Evolutionary conservation across 805 yeast species (phyloP).

Genomic region (Candida easanensis): DNA sequence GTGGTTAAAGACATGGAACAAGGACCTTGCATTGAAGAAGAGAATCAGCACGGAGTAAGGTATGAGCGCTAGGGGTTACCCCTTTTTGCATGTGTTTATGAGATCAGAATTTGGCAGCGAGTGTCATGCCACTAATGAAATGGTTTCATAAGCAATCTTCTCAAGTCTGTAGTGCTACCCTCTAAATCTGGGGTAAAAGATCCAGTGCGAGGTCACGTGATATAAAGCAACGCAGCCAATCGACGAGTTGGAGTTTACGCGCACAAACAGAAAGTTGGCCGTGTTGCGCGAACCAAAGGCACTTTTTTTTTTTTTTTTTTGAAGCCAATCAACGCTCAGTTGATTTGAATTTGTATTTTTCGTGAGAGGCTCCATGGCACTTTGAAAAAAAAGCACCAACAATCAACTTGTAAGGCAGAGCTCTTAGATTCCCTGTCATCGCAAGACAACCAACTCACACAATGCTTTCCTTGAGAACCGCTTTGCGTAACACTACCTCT

Average conservation of each 20-base stretch:
- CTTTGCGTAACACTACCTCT: conserved; percentile 27
- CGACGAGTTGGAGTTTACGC: background rate
- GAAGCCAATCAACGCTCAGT: conserved; percentile 27
- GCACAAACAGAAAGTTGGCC: too few relatives aligned
- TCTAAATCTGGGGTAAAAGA: too few relatives aligned
- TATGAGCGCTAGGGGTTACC: background rate
- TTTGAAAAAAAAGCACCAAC: conserved; percentile 13
- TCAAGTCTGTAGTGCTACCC: too few relatives aligned
- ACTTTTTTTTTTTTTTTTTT: conserved; percentile 15
- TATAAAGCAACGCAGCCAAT: background rate
- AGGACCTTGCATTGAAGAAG: conserved; percentile 52
- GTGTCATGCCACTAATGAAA: background rate
- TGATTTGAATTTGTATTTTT: conserved; percentile 22
- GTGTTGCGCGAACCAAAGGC: conserved; percentile 3
- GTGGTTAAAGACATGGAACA: conserved; percentile 72
- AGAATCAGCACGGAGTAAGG: conserved; percentile 26
- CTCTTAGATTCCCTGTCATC: background rate
- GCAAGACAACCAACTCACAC: conserved; percentile 9
- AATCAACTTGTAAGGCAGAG: conserved; percentile 3
- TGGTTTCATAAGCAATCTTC: too few relatives aligned
- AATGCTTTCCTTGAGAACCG: conserved; percentile 30
- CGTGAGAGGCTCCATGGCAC: conserved; percentile 2
- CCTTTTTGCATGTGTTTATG: background rate
- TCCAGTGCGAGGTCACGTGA: background rate
- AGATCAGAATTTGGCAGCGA: background rate